A percentile compares a stretch with the other conserved stretches of the same genome.
phyloP scores from a whole-genome alignment of 2,329 filamentous ascomycete species.

The Alternaria consortialis region DNA sequence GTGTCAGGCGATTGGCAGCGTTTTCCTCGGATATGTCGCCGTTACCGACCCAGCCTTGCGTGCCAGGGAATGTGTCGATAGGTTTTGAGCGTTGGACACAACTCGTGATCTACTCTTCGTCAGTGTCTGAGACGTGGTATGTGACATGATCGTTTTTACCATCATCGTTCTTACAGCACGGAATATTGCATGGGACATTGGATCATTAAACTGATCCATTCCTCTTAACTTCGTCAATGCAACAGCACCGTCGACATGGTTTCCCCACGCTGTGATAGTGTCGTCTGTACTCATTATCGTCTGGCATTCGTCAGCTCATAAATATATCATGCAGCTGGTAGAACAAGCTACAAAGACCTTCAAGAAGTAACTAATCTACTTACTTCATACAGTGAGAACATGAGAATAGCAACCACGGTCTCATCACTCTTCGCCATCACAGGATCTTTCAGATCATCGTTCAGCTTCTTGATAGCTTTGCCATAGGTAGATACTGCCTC shows the following conservation, averaged over 20 bases:
- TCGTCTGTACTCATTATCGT: constrained; percentile 51
- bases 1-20: constrained; percentile 51
- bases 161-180: constrained; percentile 54
- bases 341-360: constrained; percentile 24
- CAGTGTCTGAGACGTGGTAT: neutral
- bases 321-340: constrained; percentile 8
- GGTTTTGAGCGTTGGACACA: constrained; percentile 52
- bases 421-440: constrained; percentile 49
- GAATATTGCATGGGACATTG: constrained; percentile 50
- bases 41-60: constrained; percentile 46
- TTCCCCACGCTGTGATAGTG: constrained; percentile 50
- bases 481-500: constrained; percentile 50
- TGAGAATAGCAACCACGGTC: constrained; percentile 50
- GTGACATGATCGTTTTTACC: constrained; percentile 30
- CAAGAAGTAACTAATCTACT: constrained; percentile 30
- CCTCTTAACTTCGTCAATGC: constrained; percentile 51
- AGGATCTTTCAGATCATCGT: constrained; percentile 49
- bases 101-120: constrained; percentile 46
- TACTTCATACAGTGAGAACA: constrained; percentile 56
- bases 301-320: constrained; percentile 35
- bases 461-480: constrained; percentile 49
- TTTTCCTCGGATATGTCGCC: constrained; percentile 47
- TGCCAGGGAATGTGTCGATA: constrained; percentile 50
- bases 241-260: constrained; percentile 54
- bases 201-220: constrained; percentile 50